Percentiles rank a stretch among this genome's conserved stretches.
phyloP scores from a whole-genome alignment of 371 early-diverging fungal species.

The Mucor racemosus region DNA sequence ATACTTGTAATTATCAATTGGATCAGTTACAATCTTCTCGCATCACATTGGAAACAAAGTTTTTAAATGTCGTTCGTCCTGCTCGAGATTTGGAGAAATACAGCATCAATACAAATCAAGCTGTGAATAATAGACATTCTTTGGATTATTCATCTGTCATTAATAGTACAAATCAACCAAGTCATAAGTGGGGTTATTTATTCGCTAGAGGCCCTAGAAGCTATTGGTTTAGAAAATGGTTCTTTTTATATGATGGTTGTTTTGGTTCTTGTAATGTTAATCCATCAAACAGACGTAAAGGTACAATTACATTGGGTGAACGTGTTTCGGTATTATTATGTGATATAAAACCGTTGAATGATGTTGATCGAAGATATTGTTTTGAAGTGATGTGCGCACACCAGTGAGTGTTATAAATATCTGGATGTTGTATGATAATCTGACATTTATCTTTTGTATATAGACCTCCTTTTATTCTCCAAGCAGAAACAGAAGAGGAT shows the following conservation, averaged over 20 bases:
- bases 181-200: slow-evolving; percentile 50
- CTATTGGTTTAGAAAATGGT: slow-evolving; percentile 62
- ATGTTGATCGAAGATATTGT: slow-evolving; percentile 71
- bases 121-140: slow-evolving; percentile 30
- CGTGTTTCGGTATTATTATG: slow-evolving; percentile 67
- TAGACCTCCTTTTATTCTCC: slow-evolving; percentile 56
- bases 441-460: neutral
- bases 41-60: slow-evolving; percentile 36
- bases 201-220: slow-evolving; percentile 38
- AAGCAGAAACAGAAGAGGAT: slow-evolving; percentile 77
- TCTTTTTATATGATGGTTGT: slow-evolving; percentile 63
- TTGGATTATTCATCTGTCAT: slow-evolving; percentile 31
- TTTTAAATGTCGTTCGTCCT: slow-evolving; percentile 40
- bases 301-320: slow-evolving; percentile 60
- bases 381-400: slow-evolving; percentile 70
- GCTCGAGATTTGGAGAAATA: slow-evolving; percentile 40
- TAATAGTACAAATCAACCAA: slow-evolving; percentile 15
- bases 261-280: slow-evolving; percentile 57
- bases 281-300: slow-evolving; percentile 51
- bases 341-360: slow-evolving; percentile 54
- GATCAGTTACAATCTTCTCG: slow-evolving; percentile 27
- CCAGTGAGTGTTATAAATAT: slow-evolving; percentile 12
- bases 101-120: slow-evolving; percentile 10
- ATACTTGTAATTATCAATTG: slow-evolving; percentile 48
- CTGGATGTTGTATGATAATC: neutral